A percentile compares a stretch with the other conserved stretches of the same genome.
These are phyloP conservation scores for Diaporthe humulicola DNA, from an alignment of 2,329 filamentous ascomycete species.

Conservation along the genomic window DNA sequence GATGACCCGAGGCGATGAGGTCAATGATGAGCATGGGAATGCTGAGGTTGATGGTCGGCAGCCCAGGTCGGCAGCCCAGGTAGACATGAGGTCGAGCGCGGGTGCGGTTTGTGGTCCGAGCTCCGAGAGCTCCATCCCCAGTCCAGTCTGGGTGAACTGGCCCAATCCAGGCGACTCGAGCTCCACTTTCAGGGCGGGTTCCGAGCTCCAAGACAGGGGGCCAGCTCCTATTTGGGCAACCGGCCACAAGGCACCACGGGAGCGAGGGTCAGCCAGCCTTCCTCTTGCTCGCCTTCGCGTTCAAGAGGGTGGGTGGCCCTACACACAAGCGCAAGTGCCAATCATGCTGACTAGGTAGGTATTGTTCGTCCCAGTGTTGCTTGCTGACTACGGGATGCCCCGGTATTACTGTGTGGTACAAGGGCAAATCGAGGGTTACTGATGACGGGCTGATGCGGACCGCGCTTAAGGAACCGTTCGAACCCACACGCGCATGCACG, in stretches of 20 bases:
- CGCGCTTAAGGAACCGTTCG: neutral
- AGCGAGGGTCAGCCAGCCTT: constrained; percentile 13
- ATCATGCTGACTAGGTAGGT: neutral
- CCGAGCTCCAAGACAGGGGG: neutral
- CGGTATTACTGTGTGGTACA: neutral
- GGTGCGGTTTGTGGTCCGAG: neutral
- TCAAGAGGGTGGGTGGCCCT: neutral
- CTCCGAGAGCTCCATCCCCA: neutral
- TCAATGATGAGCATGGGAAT: neutral
- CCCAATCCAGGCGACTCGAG: neutral
- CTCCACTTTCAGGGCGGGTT: constrained; percentile 23
- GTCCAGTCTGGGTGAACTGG: neutral
- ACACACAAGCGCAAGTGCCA: neutral
- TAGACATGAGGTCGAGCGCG: neutral
- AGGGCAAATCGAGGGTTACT: neutral
- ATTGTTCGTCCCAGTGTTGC: neutral
- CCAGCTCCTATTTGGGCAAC: neutral
- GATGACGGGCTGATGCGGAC: neutral
- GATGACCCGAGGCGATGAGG: neutral
- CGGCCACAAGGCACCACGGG: neutral
- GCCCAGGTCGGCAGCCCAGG: neutral
- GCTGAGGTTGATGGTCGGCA: neutral
- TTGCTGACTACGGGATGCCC: neutral
- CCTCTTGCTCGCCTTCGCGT: neutral
- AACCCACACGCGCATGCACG: constrained; percentile 1